Evolutionary conservation across 2,329 filamentous ascomycete genomes (phyloP).

Genomic region (Hypocreales sp.): DNA sequence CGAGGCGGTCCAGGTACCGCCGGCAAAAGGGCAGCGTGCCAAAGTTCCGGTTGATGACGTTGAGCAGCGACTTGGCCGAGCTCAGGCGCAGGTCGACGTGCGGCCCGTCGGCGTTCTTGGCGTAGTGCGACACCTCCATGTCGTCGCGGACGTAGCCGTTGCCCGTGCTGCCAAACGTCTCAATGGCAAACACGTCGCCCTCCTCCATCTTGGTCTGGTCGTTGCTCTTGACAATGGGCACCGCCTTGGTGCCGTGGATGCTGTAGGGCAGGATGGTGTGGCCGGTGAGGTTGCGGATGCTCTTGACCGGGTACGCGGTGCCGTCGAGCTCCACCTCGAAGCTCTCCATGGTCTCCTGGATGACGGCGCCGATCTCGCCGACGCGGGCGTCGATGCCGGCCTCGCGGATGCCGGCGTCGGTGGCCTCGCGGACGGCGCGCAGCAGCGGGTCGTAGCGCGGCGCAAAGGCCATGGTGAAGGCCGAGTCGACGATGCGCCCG

Average conservation of each 20-base stretch:
- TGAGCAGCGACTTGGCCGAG: constrained; percentile 74
- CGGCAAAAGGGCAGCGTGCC: constrained; percentile 83
- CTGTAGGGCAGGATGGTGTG: constrained; percentile 81
- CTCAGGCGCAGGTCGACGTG: constrained; percentile 63
- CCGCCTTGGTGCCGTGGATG: constrained; percentile 86
- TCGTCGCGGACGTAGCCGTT: constrained; percentile 80
- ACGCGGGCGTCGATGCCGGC: constrained; percentile 87
- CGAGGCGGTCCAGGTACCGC: constrained; percentile 81
- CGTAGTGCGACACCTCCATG: constrained; percentile 83
- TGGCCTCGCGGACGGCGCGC: constrained; percentile 57
- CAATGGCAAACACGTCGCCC: constrained; percentile 86
- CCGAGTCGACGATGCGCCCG: constrained; percentile 66
- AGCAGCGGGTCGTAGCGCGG: constrained; percentile 61
- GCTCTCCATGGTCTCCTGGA: constrained; percentile 88
- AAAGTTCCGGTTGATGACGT: constrained; percentile 91
- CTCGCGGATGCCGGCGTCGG: constrained; percentile 69
- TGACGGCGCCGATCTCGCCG: constrained; percentile 66
- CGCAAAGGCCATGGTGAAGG: constrained; percentile 67
- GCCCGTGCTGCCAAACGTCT: constrained; percentile 89
- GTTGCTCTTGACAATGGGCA: constrained; percentile 80
- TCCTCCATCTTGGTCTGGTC: constrained; percentile 97
- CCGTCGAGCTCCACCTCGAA: constrained; percentile 78
- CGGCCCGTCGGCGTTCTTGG: constrained; percentile 54
- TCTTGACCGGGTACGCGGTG: constrained; percentile 63
- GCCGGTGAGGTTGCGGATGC: constrained; percentile 74